These are phyloP conservation scores for Parmales sp. DNA, from an alignment of 108 stramenopile genomes.

Conservation along the genomic window DNA sequence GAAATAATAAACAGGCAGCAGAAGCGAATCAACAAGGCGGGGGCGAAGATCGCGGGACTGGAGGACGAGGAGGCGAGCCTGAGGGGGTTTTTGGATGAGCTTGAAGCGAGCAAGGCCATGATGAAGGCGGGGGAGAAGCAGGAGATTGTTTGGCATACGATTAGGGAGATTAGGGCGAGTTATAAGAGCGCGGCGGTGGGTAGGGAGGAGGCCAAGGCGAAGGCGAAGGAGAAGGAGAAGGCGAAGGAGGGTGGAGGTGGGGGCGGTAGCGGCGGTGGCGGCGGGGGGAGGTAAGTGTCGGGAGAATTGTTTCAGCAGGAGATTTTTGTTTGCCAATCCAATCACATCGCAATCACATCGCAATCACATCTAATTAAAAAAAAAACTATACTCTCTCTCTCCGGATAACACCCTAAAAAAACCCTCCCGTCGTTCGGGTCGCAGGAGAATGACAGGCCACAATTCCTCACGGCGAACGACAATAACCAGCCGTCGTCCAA, in stretches of 20 bases:
- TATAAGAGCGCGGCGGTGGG: neutral
- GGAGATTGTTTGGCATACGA: neutral
- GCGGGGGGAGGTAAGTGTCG: no score
- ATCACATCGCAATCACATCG: no score
- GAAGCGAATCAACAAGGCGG: neutral
- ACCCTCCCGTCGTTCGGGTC: no score
- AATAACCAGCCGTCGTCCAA: neutral
- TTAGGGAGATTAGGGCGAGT: neutral
- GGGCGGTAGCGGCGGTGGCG: neutral
- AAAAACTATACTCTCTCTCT: no score
- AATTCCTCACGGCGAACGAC: neutral
- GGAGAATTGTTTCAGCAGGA: no score
- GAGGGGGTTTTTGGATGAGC: neutral
- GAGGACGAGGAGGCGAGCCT: conserved; percentile 3
- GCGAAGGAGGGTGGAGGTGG: neutral
- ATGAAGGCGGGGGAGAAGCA: neutral
- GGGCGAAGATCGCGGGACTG: neutral
- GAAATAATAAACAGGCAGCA: conserved; percentile 13
- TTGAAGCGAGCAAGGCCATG: neutral
- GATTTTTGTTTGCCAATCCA: no score
- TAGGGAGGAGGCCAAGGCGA: neutral
- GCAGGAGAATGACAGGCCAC: neutral
- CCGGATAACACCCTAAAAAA: no score
- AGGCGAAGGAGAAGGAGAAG: neutral
- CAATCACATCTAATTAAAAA: no score